Percentiles rank a stretch among this genome's conserved stretches.
Conservation (phyloP, 805 yeast genomes). For the Starmerella vaccinii region DNA sequence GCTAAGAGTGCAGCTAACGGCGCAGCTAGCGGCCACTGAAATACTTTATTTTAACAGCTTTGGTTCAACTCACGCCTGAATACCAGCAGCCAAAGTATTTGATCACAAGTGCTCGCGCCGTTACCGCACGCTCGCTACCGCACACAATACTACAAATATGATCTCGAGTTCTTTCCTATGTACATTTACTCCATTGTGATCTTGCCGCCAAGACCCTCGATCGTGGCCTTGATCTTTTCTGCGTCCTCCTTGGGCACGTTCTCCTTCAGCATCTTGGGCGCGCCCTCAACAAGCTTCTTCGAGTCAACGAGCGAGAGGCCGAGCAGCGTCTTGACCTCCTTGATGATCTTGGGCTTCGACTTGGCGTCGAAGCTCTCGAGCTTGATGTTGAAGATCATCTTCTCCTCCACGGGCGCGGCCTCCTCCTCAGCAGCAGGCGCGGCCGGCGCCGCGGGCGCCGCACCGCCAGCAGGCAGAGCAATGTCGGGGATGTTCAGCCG, state of each 20-base stretch:
- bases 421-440: constrained; percentile 61
- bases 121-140: too few relatives aligned
- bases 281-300: constrained; percentile 94
- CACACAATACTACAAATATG: too few relatives aligned
- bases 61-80: too few relatives aligned
- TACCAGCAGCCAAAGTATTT: too few relatives aligned
- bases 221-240: constrained; percentile 83
- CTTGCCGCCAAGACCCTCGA: constrained; percentile 94
- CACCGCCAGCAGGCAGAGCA: constrained; percentile 65
- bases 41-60: too few relatives aligned
- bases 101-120: too few relatives aligned
- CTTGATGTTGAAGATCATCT: constrained; percentile 85
- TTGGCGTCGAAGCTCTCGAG: constrained; percentile 90
- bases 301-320: constrained; percentile 93
- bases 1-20: too few relatives aligned
- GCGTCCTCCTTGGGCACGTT: constrained; percentile 96
- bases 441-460: constrained; percentile 50
- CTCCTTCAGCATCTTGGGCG: constrained; percentile 93
- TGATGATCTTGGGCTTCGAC: constrained; percentile 92
- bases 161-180: constrained; percentile 4
- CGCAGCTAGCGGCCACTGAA: too few relatives aligned
- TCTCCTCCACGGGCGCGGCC: constrained; percentile 76
- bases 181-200: constrained; percentile 61
- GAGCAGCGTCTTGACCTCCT: constrained; percentile 85
- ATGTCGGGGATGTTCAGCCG: constrained; percentile 90